Evolutionary conservation across 352 stramenopile species (phyloP).

Genomic region (Albugo laibachii): DNA sequence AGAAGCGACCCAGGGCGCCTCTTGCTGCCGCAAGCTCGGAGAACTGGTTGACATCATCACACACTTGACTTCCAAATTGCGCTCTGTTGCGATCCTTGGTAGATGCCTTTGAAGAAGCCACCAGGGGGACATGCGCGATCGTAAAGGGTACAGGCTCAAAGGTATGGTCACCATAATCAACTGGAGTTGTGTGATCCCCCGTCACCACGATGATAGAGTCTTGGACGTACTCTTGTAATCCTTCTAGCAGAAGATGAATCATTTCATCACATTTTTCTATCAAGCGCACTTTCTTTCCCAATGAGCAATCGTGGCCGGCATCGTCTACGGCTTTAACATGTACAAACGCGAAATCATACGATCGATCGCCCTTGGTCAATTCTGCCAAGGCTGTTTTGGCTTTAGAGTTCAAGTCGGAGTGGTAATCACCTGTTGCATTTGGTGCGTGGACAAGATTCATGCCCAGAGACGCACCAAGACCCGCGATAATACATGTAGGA

Average conservation of each 20-base stretch:
- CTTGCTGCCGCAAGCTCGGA: conserved; percentile 46
- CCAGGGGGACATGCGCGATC: conserved; percentile 24
- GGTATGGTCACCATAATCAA: conserved; percentile 74
- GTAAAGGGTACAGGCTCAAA: conserved; percentile 73
- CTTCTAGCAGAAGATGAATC: conserved; percentile 33
- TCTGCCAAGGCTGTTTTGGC: conserved; percentile 42
- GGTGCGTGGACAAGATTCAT: conserved; percentile 52
- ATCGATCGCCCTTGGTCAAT: conserved; percentile 8
- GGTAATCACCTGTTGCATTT: conserved; percentile 68
- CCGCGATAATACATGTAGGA: conserved; percentile 76
- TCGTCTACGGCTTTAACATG: conserved; percentile 78
- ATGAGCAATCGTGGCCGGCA: conserved; percentile 66
- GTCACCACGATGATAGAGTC: conserved; percentile 73
- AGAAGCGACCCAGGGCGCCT: conserved; percentile 53
- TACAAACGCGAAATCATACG: conserved; percentile 67
- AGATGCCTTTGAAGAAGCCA: conserved; percentile 9
- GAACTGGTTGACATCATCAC: conserved; percentile 35
- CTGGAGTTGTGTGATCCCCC: conserved; percentile 71
- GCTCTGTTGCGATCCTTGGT: neutral
- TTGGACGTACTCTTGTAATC: neutral
- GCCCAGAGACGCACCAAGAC: conserved; percentile 66
- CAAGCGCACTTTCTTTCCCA: conserved; percentile 68
- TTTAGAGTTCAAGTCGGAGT: conserved; percentile 65
- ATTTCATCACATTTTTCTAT: conserved; percentile 73
- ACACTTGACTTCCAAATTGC: conserved; percentile 9